Conservation (phyloP, 108 stramenopile genomes). For the Poteriospumella lacustris region DNA sequence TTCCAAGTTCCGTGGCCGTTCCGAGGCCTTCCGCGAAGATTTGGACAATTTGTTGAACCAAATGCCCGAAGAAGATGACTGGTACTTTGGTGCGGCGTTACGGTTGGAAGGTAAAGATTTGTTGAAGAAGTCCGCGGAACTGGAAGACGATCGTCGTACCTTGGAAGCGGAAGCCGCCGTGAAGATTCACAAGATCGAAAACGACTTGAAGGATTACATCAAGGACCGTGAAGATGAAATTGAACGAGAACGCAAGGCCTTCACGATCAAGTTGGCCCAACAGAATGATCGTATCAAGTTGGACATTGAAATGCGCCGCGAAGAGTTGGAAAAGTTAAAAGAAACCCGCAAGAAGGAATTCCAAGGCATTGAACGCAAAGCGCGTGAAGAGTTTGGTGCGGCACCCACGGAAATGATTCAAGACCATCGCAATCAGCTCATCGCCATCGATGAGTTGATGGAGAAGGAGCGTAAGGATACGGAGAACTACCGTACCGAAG, state of each 20-base stretch:
- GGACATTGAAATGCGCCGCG: slow-evolving; percentile 46
- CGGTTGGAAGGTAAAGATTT: slow-evolving; percentile 39
- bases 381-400: slow-evolving; percentile 38
- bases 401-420: neutral
- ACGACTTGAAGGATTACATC: too few species aligned
- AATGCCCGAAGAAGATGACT: slow-evolving; percentile 56
- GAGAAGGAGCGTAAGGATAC: neutral
- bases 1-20: slow-evolving; percentile 2
- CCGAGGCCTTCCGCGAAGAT: slow-evolving; percentile 30
- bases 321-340: slow-evolving; percentile 43
- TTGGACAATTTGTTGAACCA: slow-evolving; percentile 14
- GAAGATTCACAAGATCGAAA: slow-evolving; percentile 52
- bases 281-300: slow-evolving; percentile 9
- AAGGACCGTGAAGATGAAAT: slow-evolving; percentile 41
- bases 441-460: neutral
- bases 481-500: neutral
- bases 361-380: slow-evolving; percentile 34
- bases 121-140: slow-evolving; percentile 30
- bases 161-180: slow-evolving; percentile 54
- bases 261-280: slow-evolving; percentile 30
- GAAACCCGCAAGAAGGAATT: slow-evolving; percentile 31
- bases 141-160: slow-evolving; percentile 40
- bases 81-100: slow-evolving; percentile 58
- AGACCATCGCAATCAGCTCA: neutral
- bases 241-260: slow-evolving; percentile 33